A percentile compares a stretch with the other conserved stretches of the same genome.
Evolutionary conservation across 2,329 filamentous ascomycete genomes (phyloP).

Genomic region (Colletotrichum trifolii): DNA sequence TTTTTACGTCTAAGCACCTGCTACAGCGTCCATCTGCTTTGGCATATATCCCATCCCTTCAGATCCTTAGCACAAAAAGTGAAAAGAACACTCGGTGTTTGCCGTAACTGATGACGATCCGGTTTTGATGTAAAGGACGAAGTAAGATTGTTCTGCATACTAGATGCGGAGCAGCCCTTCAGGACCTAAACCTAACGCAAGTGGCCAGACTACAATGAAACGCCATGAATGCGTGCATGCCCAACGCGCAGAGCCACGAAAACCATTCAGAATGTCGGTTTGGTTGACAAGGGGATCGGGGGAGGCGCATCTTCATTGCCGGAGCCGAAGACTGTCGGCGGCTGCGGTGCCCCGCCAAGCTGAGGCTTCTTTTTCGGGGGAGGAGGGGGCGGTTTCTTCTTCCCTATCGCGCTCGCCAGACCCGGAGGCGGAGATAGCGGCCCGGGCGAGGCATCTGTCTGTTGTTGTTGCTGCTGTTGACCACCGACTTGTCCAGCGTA

Average conservation of each 20-base stretch:
- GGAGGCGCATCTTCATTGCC: conserved; percentile 54
- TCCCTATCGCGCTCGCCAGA: conserved; percentile 45
- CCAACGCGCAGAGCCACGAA: background rate
- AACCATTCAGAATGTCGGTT: conserved; percentile 55
- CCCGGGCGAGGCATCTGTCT: background rate
- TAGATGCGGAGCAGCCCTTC: background rate
- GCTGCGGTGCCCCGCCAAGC: conserved; percentile 42
- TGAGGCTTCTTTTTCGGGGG: conserved; percentile 64
- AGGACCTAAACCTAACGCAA: background rate
- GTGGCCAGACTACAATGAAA: conserved; percentile 22
- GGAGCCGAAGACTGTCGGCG: conserved; percentile 19
- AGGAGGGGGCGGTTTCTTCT: conserved; percentile 66
- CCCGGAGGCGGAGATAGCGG: conserved; percentile 32
- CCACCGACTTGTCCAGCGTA: conserved; percentile 39
- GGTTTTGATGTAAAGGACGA: conserved; percentile 4
- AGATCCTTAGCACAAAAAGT: conserved; percentile 37
- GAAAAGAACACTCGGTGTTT: conserved; percentile 30
- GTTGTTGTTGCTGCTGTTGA: conserved; percentile 21
- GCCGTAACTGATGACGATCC: conserved; percentile 20
- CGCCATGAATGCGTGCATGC: conserved; percentile 30
- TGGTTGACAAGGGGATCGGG: conserved; percentile 63
- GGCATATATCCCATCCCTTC: conserved; percentile 39
- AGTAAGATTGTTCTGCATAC: background rate
- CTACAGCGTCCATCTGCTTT: conserved; percentile 38
- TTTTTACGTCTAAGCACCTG: conserved; percentile 23